A percentile compares a stretch with the other conserved stretches of the same genome.
Conservation (phyloP, 2,329 filamentous ascomycete species). For the Hypoxylon sp. region DNA sequence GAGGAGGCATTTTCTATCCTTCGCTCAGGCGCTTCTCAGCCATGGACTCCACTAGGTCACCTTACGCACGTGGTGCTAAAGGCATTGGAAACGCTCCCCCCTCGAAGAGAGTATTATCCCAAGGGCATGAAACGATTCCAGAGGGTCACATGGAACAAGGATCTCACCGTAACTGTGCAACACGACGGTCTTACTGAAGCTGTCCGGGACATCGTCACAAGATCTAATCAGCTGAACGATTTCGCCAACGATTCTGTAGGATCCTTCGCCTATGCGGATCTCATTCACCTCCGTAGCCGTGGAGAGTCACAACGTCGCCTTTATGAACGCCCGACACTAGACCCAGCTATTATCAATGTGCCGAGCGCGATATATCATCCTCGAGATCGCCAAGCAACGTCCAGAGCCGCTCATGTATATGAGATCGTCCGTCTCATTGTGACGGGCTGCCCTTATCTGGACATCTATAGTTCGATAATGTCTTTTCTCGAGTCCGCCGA, state of each 20-base stretch:
- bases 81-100: slow-evolving; percentile 41
- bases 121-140: slow-evolving; percentile 46
- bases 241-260: slow-evolving; percentile 15
- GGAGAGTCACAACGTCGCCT: slow-evolving; percentile 33
- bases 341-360: slow-evolving; percentile 1
- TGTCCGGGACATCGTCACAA: slow-evolving; percentile 41
- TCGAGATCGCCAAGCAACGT: slow-evolving; percentile 28
- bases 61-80: slow-evolving; percentile 16
- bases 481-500: slow-evolving; percentile 40
- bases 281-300: slow-evolving; percentile 26
- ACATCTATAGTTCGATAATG: slow-evolving; percentile 20
- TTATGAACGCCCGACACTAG: slow-evolving; percentile 26
- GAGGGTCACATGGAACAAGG: slow-evolving; percentile 46
- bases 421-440: slow-evolving; percentile 30
- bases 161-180: slow-evolving; percentile 50
- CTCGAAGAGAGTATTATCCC: slow-evolving; percentile 50
- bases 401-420: slow-evolving; percentile 26
- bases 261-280: neutral
- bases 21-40: slow-evolving; percentile 57
- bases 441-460: slow-evolving; percentile 13
- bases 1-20: slow-evolving; percentile 66
- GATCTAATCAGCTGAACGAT: slow-evolving; percentile 42
- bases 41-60: slow-evolving; percentile 51
- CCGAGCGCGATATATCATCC: slow-evolving; percentile 32
- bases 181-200: slow-evolving; percentile 48